These are phyloP conservation scores for Solanum chmielewskii DNA, from an alignment of 257 asterid species.

Conservation along the genomic window DNA sequence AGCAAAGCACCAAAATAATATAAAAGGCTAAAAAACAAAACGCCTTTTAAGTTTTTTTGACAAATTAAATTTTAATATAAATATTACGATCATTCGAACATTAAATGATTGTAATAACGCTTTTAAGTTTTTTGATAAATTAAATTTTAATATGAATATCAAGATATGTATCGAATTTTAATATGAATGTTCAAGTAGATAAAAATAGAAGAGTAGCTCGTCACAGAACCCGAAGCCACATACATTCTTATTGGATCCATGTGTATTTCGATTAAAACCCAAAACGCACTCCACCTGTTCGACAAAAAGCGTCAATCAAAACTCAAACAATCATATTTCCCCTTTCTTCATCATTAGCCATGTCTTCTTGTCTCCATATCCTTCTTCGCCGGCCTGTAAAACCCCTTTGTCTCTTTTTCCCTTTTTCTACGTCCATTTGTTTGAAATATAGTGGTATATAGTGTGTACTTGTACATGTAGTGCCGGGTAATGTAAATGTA, in stretches of 20 bases:
- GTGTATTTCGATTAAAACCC: slow-evolving; percentile 9
- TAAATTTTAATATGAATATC: no score
- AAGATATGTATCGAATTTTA: no score
- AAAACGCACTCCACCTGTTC: slow-evolving; percentile 23
- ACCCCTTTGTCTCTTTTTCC: slow-evolving; percentile 1
- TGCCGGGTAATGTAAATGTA: neutral
- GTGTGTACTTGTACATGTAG: neutral
- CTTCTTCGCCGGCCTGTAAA: slow-evolving; percentile 20
- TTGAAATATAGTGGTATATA: neutral
- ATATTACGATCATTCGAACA: neutral
- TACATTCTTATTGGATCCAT: slow-evolving; percentile 4
- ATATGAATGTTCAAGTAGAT: no score
- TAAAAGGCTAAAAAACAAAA: neutral
- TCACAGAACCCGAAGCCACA: slow-evolving; percentile 11
- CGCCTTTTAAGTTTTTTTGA: neutral
- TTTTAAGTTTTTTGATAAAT: no score
- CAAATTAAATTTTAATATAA: no score
- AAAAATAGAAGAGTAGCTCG: neutral
- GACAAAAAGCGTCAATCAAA: slow-evolving; percentile 37
- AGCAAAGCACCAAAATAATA: neutral
- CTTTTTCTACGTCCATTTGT: neutral
- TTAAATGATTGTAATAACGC: neutral
- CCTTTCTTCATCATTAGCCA: slow-evolving; percentile 31
- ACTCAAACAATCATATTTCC: neutral
- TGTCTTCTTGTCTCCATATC: slow-evolving; percentile 43